A percentile compares a stretch with the other conserved stretches of the same genome.
Evolutionary conservation across 108 stramenopile species (phyloP).

Genomic region (Epipyxis sp.): DNA sequence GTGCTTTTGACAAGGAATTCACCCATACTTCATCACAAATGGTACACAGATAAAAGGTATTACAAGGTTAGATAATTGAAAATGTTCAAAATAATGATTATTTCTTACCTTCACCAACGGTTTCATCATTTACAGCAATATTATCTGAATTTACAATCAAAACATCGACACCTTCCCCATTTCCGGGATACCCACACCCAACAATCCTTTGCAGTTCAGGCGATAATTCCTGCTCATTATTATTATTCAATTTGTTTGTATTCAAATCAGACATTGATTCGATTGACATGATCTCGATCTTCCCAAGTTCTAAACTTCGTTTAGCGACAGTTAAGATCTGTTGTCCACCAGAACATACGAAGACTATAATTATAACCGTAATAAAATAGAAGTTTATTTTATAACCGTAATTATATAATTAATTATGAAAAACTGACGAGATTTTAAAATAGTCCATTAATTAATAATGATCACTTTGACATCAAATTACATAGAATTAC

Average conservation of each 20-base stretch:
- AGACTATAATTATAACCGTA: no score
- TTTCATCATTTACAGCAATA: background rate
- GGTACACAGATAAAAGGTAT: conserved; percentile 57
- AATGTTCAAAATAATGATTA: no score
- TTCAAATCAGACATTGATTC: background rate
- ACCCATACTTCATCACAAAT: conserved; percentile 94
- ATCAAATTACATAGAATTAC: no score
- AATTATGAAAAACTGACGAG: no score
- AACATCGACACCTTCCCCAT: background rate
- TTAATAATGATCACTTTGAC: no score
- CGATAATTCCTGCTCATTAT: background rate
- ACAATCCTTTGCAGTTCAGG: background rate
- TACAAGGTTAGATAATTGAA: no score
- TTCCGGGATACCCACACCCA: conserved; percentile 18
- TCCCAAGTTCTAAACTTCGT: conserved; percentile 39
- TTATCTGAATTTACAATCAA: background rate
- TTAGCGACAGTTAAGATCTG: conserved; percentile 67
- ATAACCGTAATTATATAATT: no score
- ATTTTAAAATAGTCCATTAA: no score
- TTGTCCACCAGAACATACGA: conserved; percentile 79
- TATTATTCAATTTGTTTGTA: background rate
- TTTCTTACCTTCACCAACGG: conserved; percentile 5
- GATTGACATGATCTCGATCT: background rate
- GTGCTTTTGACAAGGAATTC: conserved; percentile 72
- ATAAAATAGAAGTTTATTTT: no score